These are phyloP conservation scores for Pestalotiopsis sp. DNA, from an alignment of 2,329 filamentous ascomycete species.

Conservation along the genomic window DNA sequence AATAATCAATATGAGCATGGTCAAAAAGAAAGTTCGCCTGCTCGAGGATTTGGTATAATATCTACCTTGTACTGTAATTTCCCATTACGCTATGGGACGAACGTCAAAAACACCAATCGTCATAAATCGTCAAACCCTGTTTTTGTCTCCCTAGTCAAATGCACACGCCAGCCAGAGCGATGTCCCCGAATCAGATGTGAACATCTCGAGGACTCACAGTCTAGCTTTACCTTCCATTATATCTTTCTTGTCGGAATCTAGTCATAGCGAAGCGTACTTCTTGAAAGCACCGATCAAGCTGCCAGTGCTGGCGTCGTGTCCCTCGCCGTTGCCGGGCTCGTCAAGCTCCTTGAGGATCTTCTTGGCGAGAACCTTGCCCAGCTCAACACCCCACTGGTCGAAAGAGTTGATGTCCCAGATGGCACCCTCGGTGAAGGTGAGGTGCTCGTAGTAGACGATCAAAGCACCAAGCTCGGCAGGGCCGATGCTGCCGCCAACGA, in stretches of 20 bases:
- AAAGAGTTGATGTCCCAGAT: conserved; percentile 99
- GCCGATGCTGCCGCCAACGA: conserved; percentile 88
- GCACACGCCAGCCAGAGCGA: neutral
- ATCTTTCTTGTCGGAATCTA: neutral
- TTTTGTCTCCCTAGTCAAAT: neutral
- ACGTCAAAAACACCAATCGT: neutral
- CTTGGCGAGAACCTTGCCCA: conserved; percentile 95
- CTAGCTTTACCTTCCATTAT: neutral
- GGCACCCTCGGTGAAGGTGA: conserved; percentile 96
- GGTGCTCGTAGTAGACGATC: conserved; percentile 98
- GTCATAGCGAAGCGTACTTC: conserved; percentile 62
- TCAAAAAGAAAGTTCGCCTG: neutral
- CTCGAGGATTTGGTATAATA: neutral
- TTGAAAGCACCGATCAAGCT: conserved; percentile 93
- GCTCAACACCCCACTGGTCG: conserved; percentile 99
- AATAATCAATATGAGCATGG: neutral
- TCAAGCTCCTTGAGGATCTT: conserved; percentile 88
- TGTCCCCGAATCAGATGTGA: neutral
- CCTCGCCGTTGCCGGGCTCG: conserved; percentile 67
- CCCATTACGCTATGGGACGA: neutral
- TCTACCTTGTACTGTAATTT: neutral
- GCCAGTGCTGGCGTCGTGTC: conserved; percentile 86
- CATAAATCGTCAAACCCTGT: neutral
- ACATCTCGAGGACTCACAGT: neutral
- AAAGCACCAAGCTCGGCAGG: conserved; percentile 90